phyloP scores from a whole-genome alignment of 163 green algal species.

The Scenedesmus sp. region DNA sequence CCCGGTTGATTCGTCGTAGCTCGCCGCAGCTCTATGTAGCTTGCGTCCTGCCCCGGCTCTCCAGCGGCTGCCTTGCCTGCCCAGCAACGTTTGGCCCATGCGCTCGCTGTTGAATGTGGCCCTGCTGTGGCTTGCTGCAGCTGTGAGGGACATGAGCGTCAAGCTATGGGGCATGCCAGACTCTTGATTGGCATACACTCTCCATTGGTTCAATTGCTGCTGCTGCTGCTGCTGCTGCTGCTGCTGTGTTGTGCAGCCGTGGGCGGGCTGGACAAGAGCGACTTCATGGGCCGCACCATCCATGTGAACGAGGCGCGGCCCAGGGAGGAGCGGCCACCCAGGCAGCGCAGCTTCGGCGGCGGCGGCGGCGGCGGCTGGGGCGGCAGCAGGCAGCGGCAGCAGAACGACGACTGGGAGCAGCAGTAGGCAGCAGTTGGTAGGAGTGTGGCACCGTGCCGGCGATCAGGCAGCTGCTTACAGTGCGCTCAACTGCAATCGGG shows the following conservation, averaged over 20 bases:
- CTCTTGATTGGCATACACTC: too few relatives aligned
- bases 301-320: conserved; percentile 36
- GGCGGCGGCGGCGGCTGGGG: neutral
- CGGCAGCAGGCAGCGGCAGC: neutral
- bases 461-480: too few relatives aligned
- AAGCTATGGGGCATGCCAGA: too few relatives aligned
- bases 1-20: too few relatives aligned
- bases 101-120: too few relatives aligned
- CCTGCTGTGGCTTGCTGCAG: neutral
- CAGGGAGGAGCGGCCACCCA: conserved; percentile 6
- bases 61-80: too few relatives aligned
- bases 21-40: too few relatives aligned
- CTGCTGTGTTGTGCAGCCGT: neutral
- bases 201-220: neutral
- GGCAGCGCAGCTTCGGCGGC: neutral
- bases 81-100: too few relatives aligned
- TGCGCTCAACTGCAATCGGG: too few relatives aligned
- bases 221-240: neutral
- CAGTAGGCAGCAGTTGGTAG: neutral
- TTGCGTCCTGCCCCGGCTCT: too few relatives aligned
- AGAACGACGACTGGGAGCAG: neutral
- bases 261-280: neutral
- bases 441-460: too few relatives aligned
- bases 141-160: too few relatives aligned
- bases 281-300: conserved; percentile 48